phyloP scores from a whole-genome alignment of 129 eudicot genomes.

The Tanacetum coccineum region DNA sequence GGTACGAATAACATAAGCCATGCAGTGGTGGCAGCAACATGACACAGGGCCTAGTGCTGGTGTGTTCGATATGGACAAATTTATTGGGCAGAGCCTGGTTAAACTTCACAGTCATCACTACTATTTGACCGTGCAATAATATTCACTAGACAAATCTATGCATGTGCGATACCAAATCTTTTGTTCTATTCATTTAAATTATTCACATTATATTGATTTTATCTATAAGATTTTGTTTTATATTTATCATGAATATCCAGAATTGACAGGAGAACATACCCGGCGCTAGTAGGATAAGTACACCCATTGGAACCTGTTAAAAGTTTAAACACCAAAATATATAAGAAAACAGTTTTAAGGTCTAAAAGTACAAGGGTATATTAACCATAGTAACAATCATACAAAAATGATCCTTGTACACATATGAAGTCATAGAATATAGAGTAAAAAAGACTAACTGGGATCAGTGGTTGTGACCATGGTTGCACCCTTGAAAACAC shows the following conservation, averaged over 20 bases:
- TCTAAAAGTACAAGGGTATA: not conserved
- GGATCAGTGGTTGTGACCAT: conserved; percentile 50
- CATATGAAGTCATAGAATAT: too few relatives aligned
- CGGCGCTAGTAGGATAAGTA: conserved; percentile 55
- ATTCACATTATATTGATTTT: not conserved
- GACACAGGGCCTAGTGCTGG: conserved; percentile 6
- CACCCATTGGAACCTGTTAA: conserved; percentile 64
- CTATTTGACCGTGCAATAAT: conserved; percentile 21
- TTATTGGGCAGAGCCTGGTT: conserved; percentile 33
- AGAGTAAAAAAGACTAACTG: conserved; percentile 38
- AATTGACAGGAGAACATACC: conserved; percentile 34
- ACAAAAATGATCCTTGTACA: too few relatives aligned
- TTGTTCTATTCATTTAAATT: not conserved
- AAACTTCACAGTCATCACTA: conserved; percentile 14
- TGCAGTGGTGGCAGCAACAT: conserved; percentile 15
- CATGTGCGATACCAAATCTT: conserved; percentile 17
- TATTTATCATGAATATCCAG: not conserved
- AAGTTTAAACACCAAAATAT: not conserved
- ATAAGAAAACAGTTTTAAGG: not conserved
- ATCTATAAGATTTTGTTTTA: not conserved
- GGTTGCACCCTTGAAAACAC: conserved; percentile 72
- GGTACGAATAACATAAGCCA: too few relatives aligned
- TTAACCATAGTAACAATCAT: not conserved
- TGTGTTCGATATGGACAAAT: conserved; percentile 28
- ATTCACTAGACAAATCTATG: conserved; percentile 12